Base-by-base conservation (phyloP, 179 eudicot species). In the Camellia oleifera region DNA sequence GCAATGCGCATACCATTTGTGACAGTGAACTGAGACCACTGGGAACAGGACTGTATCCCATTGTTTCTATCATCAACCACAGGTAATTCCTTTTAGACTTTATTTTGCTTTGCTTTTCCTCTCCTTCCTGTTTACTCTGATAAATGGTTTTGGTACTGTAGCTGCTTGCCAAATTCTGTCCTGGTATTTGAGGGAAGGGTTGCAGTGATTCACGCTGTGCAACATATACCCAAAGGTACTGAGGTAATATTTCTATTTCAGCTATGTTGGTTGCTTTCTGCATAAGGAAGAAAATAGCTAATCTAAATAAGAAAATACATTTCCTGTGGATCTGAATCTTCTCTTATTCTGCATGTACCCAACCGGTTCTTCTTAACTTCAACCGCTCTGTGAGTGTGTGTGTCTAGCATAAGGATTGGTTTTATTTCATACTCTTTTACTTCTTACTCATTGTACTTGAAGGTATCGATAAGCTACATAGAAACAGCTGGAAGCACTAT, bases 401-500 rank as follows among this genome's bases (percentile, higher is more conserved):
- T 17, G 66, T 62, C 40, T 32, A 32, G 40, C 40, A 32, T 32
- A 32, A 32, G 40, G 65, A 66, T 69, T 66, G 56, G 66, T 23
- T 68, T 78, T 15, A 61, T 58, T 72, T 60, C 1, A 60, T 4
- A 23, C 74, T 61, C 46, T 17, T 9, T 18, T 44, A 17, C 4
- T 42, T 2, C 56, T 17, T 44, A 15, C 58, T 42, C 45, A 13
- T 66, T 72, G 76, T 44, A 79, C 70, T 80, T 85, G 79, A 78
- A 95, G 99, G 95, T 95, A 50, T 67, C 69, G 46, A 94, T 95
- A 81, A 95, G 99, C 78, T 95, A 95, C 54, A 87, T 95, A 78
- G 99, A 95, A 79, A 95, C 92, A 78, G 99, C 99, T 83, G 99
- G 95, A 84, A 95, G 93, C 89, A 95, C 95, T 72, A 85, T 83